phyloP scores from a whole-genome alignment of 2,329 filamentous ascomycete genomes.

The Knufia petricola region DNA sequence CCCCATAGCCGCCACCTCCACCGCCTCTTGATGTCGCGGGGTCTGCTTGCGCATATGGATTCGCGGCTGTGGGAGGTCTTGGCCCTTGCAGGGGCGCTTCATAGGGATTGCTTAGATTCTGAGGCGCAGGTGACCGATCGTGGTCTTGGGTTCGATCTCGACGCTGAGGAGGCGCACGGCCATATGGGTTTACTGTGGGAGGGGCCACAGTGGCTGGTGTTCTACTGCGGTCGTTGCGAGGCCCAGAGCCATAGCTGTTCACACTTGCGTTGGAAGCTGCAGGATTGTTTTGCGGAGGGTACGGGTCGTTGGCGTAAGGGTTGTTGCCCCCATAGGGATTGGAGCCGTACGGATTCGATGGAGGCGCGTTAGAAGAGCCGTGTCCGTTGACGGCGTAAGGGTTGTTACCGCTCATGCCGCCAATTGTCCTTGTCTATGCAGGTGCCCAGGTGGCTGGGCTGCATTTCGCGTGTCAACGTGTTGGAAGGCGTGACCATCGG shows the following conservation, averaged over 20 bases:
- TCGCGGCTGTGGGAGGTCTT: background rate
- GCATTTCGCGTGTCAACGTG: background rate
- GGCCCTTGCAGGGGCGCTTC: conserved; percentile 11
- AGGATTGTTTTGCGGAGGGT: conserved; percentile 18
- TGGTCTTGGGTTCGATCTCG: conserved; percentile 3
- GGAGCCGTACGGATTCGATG: conserved; percentile 7
- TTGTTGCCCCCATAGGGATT: conserved; percentile 7
- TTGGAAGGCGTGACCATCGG: background rate
- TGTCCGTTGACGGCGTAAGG: conserved; percentile 11
- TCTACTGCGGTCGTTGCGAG: conserved; percentile 17
- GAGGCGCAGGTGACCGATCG: conserved; percentile 7
- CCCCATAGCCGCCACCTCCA: conserved; percentile 18
- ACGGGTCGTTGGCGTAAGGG: conserved; percentile 10
- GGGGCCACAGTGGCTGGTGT: conserved; percentile 4
- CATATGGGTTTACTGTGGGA: conserved; percentile 17
- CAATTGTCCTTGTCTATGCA: background rate
- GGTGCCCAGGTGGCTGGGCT: background rate
- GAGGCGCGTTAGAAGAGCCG: conserved; percentile 1
- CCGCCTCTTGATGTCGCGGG: conserved; percentile 11
- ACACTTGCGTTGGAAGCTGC: conserved; percentile 18
- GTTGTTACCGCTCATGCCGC: conserved; percentile 11
- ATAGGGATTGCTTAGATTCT: background rate
- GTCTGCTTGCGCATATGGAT: conserved; percentile 11
- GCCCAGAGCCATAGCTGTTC: conserved; percentile 19
- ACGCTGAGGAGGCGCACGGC: conserved; percentile 8